Evolutionary conservation across 106 monocot species (phyloP).

Genomic region (Apostasia shenzhenica): DNA sequence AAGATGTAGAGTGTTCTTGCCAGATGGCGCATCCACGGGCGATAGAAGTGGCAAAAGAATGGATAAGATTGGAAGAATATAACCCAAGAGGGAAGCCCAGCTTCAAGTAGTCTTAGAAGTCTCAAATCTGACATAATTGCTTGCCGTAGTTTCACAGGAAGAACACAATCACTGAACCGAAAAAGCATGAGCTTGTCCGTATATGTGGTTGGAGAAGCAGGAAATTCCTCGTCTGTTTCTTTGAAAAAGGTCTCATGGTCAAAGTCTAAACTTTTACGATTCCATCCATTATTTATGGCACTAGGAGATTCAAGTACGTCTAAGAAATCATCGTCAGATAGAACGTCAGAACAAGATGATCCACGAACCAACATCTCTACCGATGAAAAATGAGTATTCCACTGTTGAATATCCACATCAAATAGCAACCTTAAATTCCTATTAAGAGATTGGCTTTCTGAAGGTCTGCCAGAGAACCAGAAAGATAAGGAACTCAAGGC

Average conservation of each 20-base stretch:
- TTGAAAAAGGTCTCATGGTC: too few relatives aligned
- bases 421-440: slow-evolving; percentile 26
- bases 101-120: slow-evolving; percentile 70
- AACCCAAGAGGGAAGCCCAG: slow-evolving; percentile 97
- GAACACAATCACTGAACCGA: slow-evolving; percentile 72
- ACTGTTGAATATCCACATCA: slow-evolving; percentile 13
- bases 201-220: slow-evolving; percentile 27
- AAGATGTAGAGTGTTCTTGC: slow-evolving; percentile 69
- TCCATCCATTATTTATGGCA: background rate
- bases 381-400: slow-evolving; percentile 10
- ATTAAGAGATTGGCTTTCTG: slow-evolving; percentile 30
- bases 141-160: slow-evolving; percentile 72
- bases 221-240: too few relatives aligned
- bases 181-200: slow-evolving; percentile 76
- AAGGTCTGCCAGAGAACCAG: slow-evolving; percentile 74
- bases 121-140: slow-evolving; percentile 71
- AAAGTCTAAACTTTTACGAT: too few relatives aligned
- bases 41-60: slow-evolving; percentile 71
- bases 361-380: background rate
- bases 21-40: slow-evolving; percentile 95
- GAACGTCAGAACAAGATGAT: slow-evolving; percentile 8
- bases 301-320: slow-evolving; percentile 22
- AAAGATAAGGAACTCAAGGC: slow-evolving; percentile 48
- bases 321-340: slow-evolving; percentile 26
- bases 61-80: slow-evolving; percentile 98